Evolutionary conservation across 108 stramenopile species (phyloP).

Genomic region (Cyclostephanos invisitatus): DNA sequence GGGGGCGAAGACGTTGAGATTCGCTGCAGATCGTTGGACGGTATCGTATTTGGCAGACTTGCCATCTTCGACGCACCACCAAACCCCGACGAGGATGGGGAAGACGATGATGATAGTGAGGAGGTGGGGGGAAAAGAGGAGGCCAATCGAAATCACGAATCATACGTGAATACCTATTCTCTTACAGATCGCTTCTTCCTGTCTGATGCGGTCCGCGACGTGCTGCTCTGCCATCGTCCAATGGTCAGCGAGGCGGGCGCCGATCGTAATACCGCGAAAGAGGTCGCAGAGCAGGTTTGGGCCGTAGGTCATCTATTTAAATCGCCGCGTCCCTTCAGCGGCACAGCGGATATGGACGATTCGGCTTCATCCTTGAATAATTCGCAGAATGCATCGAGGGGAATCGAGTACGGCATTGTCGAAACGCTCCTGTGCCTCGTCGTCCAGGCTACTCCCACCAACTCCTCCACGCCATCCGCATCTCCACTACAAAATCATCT

Average conservation of each 20-base stretch:
- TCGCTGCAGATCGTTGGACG: conserved; percentile 40
- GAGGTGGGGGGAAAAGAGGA: conserved; percentile 51
- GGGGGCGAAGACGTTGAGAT: conserved; percentile 22
- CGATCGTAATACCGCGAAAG: conserved; percentile 65
- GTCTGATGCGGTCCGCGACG: conserved; percentile 74
- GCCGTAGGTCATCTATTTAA: conserved; percentile 56
- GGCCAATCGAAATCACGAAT: conserved; percentile 63
- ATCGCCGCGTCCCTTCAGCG: background rate
- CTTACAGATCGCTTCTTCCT: conserved; percentile 77
- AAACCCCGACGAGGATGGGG: conserved; percentile 49
- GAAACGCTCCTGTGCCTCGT: conserved; percentile 75
- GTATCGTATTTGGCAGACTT: conserved; percentile 80
- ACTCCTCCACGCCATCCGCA: conserved; percentile 28
- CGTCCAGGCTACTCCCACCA: conserved; percentile 54
- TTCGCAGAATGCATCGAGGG: conserved; percentile 36
- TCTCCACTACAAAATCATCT: conserved; percentile 46
- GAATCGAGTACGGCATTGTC: conserved; percentile 75
- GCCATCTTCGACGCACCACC: conserved; percentile 80
- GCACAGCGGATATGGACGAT: background rate
- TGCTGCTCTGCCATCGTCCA: conserved; percentile 68
- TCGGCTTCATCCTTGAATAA: background rate
- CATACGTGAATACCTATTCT: conserved; percentile 63
- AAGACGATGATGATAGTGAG: conserved; percentile 64
- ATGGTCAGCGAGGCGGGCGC: conserved; percentile 70
- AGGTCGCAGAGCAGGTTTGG: conserved; percentile 76